Conservation (phyloP, 768 basidiomycete genomes). For the Tulasnella sp. region DNA sequence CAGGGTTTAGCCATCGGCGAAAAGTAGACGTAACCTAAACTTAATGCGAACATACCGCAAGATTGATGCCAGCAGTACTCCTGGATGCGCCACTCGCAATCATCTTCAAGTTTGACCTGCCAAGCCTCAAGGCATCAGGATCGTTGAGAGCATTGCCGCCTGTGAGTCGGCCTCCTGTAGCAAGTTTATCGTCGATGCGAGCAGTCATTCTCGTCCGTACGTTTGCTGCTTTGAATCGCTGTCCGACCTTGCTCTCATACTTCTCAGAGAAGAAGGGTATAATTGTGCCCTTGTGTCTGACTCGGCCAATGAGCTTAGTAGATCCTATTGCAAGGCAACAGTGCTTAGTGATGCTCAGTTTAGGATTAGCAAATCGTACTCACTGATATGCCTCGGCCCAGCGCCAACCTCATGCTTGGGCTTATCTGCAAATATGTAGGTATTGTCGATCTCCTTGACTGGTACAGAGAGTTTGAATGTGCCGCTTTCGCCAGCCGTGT, state of each 20-base stretch:
- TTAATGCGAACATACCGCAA: neutral
- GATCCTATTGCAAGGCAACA: neutral
- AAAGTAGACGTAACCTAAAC: neutral
- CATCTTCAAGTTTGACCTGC: slow-evolving; percentile 17
- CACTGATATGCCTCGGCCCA: slow-evolving; percentile 14
- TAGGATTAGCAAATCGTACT: neutral
- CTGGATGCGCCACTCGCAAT: slow-evolving; percentile 18
- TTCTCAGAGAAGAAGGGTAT: slow-evolving; percentile 11
- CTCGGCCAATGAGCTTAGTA: slow-evolving; percentile 5
- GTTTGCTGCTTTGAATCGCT: slow-evolving; percentile 14
- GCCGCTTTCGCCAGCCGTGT: slow-evolving; percentile 18
- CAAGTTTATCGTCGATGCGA: slow-evolving; percentile 20
- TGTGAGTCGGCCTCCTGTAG: neutral
- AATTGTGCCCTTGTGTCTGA: slow-evolving; percentile 17
- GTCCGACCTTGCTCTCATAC: slow-evolving; percentile 18
- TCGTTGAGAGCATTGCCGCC: neutral
- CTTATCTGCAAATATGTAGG: slow-evolving; percentile 25
- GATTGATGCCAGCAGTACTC: slow-evolving; percentile 10
- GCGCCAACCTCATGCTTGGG: slow-evolving; percentile 20
- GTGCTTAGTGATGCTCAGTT: neutral
- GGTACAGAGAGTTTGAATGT: slow-evolving; percentile 32
- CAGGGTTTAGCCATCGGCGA: too few species aligned
- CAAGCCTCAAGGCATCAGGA: neutral
- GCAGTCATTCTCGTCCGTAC: slow-evolving; percentile 18
- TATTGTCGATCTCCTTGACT: slow-evolving; percentile 25